Evolutionary conservation across 306 rosid species (phyloP), one percentile per base, ranked within the genome.

Genomic region (Rosa persica): DNA sequence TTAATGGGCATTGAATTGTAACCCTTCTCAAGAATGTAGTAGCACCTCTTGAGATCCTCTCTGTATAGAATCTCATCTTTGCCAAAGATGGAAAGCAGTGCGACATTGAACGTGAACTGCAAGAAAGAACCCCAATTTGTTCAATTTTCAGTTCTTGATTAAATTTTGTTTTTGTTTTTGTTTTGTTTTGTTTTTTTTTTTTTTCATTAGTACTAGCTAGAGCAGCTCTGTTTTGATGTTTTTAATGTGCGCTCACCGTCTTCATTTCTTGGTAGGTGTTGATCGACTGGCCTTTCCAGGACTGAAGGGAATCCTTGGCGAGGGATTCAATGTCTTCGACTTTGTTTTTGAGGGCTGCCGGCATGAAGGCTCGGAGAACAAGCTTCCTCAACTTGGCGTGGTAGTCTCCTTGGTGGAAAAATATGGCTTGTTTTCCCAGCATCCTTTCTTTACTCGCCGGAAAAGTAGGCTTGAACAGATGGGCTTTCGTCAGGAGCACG

Each of bases 1-100:
- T 93, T 96, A 12, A 96, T 86, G 15, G 99, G 92, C 99, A 96
- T 96, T 72, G 99, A 96, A 71, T 96, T 96, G 88, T 96, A 96
- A 4, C 98, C 98, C 85, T 88, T 82, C 43, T 96, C 99, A 3
- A 96, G 88, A 17, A 81, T 85, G 89, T 87, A 90, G 87, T 96
- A 96, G 84, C 98, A 91, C 40, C 89, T 82, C 54, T 93, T 93
- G 66, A 96, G 89, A 79, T 88, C 90, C 64, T 93, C 97, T 76
- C 93, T 85, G 85, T 89, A 96, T 6, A 85, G 80, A 51, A 86
- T 77, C 67, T 90, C 96, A 1, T 96, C 99, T 76, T 89, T 88
- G 27, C 99, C 99, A 1, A 95, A 91, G 30, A 93, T 91, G 9
- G 99, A 88, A 49, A 93, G 97, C 43, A 96, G 85, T 4, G 97